Evolutionary conservation across 768 basidiomycete genomes (phyloP).

Genomic region (Roridomyces roridus): DNA sequence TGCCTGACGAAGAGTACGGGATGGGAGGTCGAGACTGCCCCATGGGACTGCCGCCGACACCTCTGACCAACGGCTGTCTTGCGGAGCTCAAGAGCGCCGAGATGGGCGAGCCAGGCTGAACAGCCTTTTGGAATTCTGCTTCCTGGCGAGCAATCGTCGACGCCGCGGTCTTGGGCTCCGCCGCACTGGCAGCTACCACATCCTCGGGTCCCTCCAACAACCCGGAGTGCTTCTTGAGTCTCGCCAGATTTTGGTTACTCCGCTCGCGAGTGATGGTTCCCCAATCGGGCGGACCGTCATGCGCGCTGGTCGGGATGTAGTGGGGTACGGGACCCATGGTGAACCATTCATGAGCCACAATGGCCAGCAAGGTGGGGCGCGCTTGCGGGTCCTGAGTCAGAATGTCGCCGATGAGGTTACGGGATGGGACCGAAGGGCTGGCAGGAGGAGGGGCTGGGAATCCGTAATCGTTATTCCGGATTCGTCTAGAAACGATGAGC

Average conservation of each 20-base stretch:
- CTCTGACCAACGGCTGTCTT: constrained; percentile 84
- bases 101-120: constrained; percentile 94
- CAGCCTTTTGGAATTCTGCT: constrained; percentile 95
- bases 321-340: constrained; percentile 79
- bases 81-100: constrained; percentile 90
- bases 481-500: constrained; percentile 61
- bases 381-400: constrained; percentile 83
- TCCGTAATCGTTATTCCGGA: constrained; percentile 91
- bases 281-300: constrained; percentile 79
- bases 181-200: constrained; percentile 37
- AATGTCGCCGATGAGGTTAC: constrained; percentile 82
- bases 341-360: constrained; percentile 88
- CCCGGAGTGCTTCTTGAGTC: constrained; percentile 68
- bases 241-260: constrained; percentile 73
- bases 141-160: constrained; percentile 84
- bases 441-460: constrained; percentile 80
- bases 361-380: constrained; percentile 85
- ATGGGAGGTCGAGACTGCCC: constrained; percentile 23
- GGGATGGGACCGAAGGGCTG: constrained; percentile 51
- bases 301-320: constrained; percentile 81
- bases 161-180: constrained; percentile 42
- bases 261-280: constrained; percentile 63
- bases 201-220: constrained; percentile 70
- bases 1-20: constrained; percentile 13
- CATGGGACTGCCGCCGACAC: constrained; percentile 41